Evolutionary conservation across 768 basidiomycete species (phyloP).

Genomic region (Auriculariales sp.): DNA sequence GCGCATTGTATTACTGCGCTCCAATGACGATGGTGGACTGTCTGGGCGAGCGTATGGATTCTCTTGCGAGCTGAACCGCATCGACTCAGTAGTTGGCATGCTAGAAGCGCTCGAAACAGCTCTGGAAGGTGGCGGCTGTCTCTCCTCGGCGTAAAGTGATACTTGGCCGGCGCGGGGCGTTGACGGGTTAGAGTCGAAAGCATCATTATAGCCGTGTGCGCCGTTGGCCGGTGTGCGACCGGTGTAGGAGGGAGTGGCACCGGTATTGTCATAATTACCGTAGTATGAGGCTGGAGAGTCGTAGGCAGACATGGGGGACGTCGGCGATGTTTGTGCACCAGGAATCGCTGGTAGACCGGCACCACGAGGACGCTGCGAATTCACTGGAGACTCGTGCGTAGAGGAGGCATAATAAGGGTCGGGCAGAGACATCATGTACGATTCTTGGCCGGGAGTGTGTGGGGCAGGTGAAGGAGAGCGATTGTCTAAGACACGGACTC

Average conservation of each 20-base stretch:
- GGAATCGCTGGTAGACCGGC: conserved; percentile 1
- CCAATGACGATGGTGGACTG: neutral
- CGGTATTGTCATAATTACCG: neutral
- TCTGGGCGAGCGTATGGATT: neutral
- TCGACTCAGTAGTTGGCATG: neutral
- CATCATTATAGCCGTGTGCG: neutral
- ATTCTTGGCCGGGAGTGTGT: neutral
- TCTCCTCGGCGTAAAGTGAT: neutral
- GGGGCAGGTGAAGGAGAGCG: neutral
- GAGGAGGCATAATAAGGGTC: neutral
- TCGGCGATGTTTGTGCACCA: neutral
- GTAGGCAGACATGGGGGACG: neutral
- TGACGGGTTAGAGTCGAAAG: neutral
- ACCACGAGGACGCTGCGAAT: neutral
- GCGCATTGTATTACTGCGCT: neutral
- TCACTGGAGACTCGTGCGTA: neutral
- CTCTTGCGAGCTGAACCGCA: neutral
- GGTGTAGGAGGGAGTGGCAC: neutral
- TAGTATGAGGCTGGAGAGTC: neutral
- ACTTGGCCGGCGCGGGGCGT: neutral
- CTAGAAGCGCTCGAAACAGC: neutral
- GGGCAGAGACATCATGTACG: neutral
- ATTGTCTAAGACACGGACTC: neutral
- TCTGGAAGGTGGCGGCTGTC: neutral
- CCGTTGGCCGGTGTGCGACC: neutral